Evolutionary conservation across 2,329 filamentous ascomycete species (phyloP).

Genomic region (Bipolaris zeicola): DNA sequence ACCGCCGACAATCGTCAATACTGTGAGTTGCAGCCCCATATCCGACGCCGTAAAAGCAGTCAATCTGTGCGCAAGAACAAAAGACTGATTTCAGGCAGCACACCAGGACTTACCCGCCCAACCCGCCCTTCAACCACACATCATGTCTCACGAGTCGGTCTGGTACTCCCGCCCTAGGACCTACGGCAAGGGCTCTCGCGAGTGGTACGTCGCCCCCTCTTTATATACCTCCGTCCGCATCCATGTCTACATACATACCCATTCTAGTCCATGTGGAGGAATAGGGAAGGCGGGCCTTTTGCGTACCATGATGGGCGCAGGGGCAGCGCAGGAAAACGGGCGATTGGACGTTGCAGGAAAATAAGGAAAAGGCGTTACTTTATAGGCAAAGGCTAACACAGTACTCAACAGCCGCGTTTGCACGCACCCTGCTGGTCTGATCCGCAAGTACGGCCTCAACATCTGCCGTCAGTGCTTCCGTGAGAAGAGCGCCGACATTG

Average conservation of each 20-base stretch:
- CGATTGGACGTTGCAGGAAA: neutral
- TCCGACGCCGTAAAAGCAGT: neutral
- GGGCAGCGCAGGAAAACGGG: neutral
- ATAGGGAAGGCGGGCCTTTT: neutral
- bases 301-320: slow-evolving; percentile 30
- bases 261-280: too few relatives aligned
- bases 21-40: slow-evolving; percentile 4
- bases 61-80: neutral
- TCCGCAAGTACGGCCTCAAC: slow-evolving; percentile 99
- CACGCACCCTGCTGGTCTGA: slow-evolving; percentile 97
- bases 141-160: slow-evolving; percentile 91
- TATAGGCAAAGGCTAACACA: slow-evolving; percentile 31
- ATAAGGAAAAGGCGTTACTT: too few relatives aligned
- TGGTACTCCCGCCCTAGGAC: slow-evolving; percentile 98
- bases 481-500: slow-evolving; percentile 71
- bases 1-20: slow-evolving; percentile 15
- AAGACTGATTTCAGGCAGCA: slow-evolving; percentile 5
- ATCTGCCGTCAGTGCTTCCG: slow-evolving; percentile 75
- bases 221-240: neutral
- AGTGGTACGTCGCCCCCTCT: slow-evolving; percentile 71
- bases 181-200: slow-evolving; percentile 95
- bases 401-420: slow-evolving; percentile 69
- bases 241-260: too few relatives aligned
- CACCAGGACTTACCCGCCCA: slow-evolving; percentile 6
- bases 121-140: slow-evolving; percentile 53